A percentile compares a stretch with the other conserved stretches of the same genome.
These are phyloP conservation scores for Aechmea fasciata DNA, from an alignment of 176 grass and related monocot genomes.

Conservation along the genomic window DNA sequence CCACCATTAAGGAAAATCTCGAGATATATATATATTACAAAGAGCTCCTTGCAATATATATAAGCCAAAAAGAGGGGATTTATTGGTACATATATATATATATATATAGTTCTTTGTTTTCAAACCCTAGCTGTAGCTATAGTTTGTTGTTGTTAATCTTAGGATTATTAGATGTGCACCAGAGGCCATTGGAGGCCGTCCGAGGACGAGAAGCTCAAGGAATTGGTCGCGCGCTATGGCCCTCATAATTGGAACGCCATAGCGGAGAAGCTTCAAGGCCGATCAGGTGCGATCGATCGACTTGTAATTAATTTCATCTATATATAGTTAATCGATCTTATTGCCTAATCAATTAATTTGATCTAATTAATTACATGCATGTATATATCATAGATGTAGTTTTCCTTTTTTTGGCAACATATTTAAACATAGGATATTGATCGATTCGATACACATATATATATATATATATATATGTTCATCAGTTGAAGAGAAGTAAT, in stretches of 20 bases:
- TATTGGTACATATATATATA: not conserved
- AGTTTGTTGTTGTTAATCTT: not conserved
- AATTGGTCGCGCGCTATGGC: slow-evolving; percentile 55
- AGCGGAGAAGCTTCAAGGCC: slow-evolving; percentile 84
- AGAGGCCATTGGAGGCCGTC: slow-evolving; percentile 93
- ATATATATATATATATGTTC: too few species aligned
- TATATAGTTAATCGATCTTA: too few species aligned
- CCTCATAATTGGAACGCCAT: slow-evolving; percentile 94
- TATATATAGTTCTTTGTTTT: not conserved
- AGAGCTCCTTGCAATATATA: too few species aligned
- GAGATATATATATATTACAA: too few species aligned
- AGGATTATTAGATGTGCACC: slow-evolving; percentile 49
- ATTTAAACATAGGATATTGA: too few species aligned
- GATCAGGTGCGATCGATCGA: slow-evolving; percentile 51
- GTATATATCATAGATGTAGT: too few species aligned
- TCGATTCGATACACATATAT: too few species aligned
- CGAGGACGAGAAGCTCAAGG: slow-evolving; percentile 83
- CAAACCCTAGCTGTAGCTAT: not conserved
- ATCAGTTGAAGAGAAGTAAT: not conserved
- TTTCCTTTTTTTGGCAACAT: too few species aligned
- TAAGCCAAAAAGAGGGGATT: not conserved
- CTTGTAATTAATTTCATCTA: not conserved
- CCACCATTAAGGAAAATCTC: too few species aligned
- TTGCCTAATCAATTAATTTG: too few species aligned
- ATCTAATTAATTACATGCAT: too few species aligned